phyloP scores from a whole-genome alignment of 2,329 filamentous ascomycete genomes.

The Talaromyces sp. region DNA sequence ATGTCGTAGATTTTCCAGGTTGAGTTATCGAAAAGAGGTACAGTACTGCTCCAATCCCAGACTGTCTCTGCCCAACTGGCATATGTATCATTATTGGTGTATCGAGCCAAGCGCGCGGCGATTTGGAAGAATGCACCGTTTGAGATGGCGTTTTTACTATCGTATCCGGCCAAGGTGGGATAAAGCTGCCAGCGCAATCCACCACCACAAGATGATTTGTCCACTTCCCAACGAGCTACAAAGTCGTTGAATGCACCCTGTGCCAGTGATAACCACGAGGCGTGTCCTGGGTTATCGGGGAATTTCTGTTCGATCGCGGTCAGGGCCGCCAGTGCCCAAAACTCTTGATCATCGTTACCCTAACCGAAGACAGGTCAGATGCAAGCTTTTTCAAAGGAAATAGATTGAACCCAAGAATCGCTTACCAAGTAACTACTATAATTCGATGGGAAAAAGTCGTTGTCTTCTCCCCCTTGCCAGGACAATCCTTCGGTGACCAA shows the following conservation, averaged over 20 bases:
- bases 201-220: slow-evolving; percentile 59
- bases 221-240: slow-evolving; percentile 65
- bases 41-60: slow-evolving; percentile 55
- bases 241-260: slow-evolving; percentile 82
- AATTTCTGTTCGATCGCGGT: slow-evolving; percentile 72
- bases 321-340: slow-evolving; percentile 78
- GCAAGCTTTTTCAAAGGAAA: neutral
- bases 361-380: neutral
- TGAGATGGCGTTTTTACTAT: slow-evolving; percentile 55
- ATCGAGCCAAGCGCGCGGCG: slow-evolving; percentile 65
- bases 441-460: slow-evolving; percentile 71
- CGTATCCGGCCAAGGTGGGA: slow-evolving; percentile 65
- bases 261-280: slow-evolving; percentile 74
- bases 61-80: slow-evolving; percentile 69
- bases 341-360: slow-evolving; percentile 59
- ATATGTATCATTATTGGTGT: slow-evolving; percentile 74
- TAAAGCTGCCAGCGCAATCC: slow-evolving; percentile 82
- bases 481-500: slow-evolving; percentile 65
- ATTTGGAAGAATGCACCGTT: slow-evolving; percentile 56
- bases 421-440: slow-evolving; percentile 26
- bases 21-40: slow-evolving; percentile 52
- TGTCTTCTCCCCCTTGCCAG: slow-evolving; percentile 67
- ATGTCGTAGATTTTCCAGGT: slow-evolving; percentile 42
- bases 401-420: neutral
- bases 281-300: slow-evolving; percentile 58